Base-by-base conservation (phyloP, 441 rosid species). In the Gossypium gossypioides region DNA sequence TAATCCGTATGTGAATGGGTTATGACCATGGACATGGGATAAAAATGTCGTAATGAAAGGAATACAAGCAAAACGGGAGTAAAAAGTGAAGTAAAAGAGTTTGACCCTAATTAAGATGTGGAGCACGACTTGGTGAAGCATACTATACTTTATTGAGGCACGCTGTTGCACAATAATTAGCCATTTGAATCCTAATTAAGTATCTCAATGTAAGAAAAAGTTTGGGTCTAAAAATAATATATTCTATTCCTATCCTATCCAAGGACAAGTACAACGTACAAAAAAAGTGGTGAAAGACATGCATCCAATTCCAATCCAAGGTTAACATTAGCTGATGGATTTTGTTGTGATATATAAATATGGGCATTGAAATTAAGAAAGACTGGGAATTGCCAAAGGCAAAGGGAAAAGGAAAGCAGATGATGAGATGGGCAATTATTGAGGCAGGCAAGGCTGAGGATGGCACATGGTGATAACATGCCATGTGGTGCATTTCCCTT, bases 381-480 rank as follows among this genome's bases (percentile, higher is more conserved):
- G 40, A 24, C 18, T 24, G 57, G 71, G 42, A 66, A 46, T 46
- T 46, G 37, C 0, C 16, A 40, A 54, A 51, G 24, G 29, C 32
- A 56, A 10, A 56, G 61, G 29, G 7, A 56, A 56, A 56, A 4
- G 56, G 21, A 65, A 65, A 40, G 52, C 68, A 42, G 29, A 63
- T 21, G 69, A 44, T 21, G 12, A 42, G 69, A 42, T 22, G n/a
- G 15, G 15, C 37, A 48, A 48, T 67, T 15, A 67, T 67, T 67
- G 71, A 25, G 8, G 32, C 44, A 34, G 21, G 22, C 4, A 18
- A 37, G 51, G 16, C 21, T 0, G 40, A 51, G 16, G 40, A 6
- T 32, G 8, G 44, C 72, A 68, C 72, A 51, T 68, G 72, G 60
- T 13, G n/a, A 15, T 44, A 50, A 27, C 60, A 18, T 29, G 61